Evolutionary conservation across 129 eudicot species (phyloP), one percentile per base, ranked within the genome.

Genomic region (Flaveria sonorensis): DNA sequence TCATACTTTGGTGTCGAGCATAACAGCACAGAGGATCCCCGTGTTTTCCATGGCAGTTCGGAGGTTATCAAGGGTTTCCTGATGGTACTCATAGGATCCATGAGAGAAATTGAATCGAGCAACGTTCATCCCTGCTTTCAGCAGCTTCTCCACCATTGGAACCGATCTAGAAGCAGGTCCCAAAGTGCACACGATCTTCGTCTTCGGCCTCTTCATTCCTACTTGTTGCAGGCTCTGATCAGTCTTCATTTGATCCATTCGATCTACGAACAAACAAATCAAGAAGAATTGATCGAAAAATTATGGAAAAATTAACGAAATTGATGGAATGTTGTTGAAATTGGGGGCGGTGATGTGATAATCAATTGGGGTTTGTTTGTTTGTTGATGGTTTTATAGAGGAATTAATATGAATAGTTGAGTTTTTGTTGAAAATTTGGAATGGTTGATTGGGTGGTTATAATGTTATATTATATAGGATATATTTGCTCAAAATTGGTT

Each of bases 41-140:
- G 90, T 86, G 56, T 84, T 79, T 62, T 79, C 87, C 88, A 88
- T 82, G 45, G 85, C 93, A 16, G 75, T 46, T 16, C 87, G 85
- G 56, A 88, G 90, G 36, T 86, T 86, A 53, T 86, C 88, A 19
- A 88, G 88, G 28, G 93, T 86, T 74, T 86, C 90, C 83, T 86
- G 90, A 48, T 88, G 93, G 48, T 88, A 88, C 13, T 81, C 90
- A 75, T 83, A 87, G 6, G 90, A 83, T 30, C 93, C 93, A 48
- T 88, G 93, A 0, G 93, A 88, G 85, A 88, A 88, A 60, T 88
- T 88, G 82, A 88, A 88, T 4, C 93, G 83, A 46, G 93, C 93
- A 26, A 88, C 93, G 71, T 88, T 88, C 93, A 88, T 88, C 12
- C 93, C 93, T 15, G 93, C 93, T 20, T 56, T 71, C 48, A 88